Conservation (phyloP, 2,329 filamentous ascomycete species). For the Neofusicoccum ribis region DNA sequence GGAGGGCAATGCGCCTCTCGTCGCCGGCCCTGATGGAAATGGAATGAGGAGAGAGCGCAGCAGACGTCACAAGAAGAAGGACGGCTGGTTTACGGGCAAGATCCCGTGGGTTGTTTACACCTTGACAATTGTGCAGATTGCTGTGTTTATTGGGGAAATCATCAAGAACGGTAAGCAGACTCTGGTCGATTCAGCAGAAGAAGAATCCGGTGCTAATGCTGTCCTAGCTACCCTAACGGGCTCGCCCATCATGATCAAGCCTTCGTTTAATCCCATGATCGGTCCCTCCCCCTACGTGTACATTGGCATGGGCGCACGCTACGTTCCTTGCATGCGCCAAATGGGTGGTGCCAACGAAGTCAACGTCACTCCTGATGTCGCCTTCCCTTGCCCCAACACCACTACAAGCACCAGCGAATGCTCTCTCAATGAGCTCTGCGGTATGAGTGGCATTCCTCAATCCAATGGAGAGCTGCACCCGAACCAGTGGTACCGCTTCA, state of each 20-base stretch:
- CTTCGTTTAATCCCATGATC: conserved; percentile 94
- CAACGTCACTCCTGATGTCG: conserved; percentile 60
- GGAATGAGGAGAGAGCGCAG: conserved; percentile 26
- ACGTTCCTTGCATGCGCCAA: conserved; percentile 86
- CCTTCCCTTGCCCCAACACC: conserved; percentile 80
- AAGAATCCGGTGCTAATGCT: conserved; percentile 1
- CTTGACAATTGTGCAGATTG: conserved; percentile 73
- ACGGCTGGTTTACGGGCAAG: conserved; percentile 58
- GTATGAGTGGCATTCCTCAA: conserved; percentile 72
- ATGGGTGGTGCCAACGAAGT: conserved; percentile 55
- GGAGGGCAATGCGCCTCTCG: conserved; percentile 38
- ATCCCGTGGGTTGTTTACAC: conserved; percentile 81
- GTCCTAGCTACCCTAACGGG: conserved; percentile 71
- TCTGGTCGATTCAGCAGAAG: background rate
- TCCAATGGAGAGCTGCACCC: conserved; percentile 58
- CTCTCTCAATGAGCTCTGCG: conserved; percentile 76
- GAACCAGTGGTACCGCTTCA: conserved; percentile 97
- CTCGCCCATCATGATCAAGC: conserved; percentile 74
- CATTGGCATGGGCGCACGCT: conserved; percentile 96
- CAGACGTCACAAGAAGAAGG: conserved; percentile 40
- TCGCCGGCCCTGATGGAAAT: conserved; percentile 22
- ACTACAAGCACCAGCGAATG: conserved; percentile 65
- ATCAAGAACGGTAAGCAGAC: conserved; percentile 70
- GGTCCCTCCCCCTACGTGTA: conserved; percentile 86
- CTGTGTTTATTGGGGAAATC: conserved; percentile 86